These are phyloP conservation scores for Penstemon barbatus DNA, from an alignment of 257 asterid genomes.

Conservation along the genomic window DNA sequence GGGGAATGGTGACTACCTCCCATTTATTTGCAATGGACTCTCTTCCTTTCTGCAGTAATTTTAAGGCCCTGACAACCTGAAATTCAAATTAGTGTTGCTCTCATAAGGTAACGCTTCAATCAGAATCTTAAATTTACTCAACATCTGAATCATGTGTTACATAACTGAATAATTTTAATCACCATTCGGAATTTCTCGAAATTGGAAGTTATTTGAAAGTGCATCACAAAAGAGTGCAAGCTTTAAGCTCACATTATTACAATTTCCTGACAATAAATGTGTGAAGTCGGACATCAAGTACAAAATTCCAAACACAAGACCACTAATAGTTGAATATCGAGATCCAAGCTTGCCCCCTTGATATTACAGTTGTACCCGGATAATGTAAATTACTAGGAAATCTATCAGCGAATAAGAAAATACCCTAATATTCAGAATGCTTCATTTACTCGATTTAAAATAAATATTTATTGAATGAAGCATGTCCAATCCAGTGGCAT, in stretches of 20 bases:
- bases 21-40: slow-evolving; percentile 52
- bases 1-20: slow-evolving; percentile 86
- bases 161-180: neutral
- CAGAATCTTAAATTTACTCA: slow-evolving; percentile 7
- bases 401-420: slow-evolving; percentile 1
- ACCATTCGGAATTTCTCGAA: neutral
- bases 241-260: slow-evolving; percentile 7
- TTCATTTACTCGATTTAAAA: neutral
- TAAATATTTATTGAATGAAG: neutral
- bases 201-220: neutral
- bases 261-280: neutral
- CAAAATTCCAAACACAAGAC: slow-evolving; percentile 6
- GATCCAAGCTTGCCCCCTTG: neutral
- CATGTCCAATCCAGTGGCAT: neutral
- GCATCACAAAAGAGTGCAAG: neutral
- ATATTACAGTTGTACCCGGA: neutral
- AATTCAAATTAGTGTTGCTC: slow-evolving; percentile 29
- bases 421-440: neutral
- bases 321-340: neutral
- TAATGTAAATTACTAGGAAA: neutral
- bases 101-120: slow-evolving; percentile 3
- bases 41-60: slow-evolving; percentile 69
- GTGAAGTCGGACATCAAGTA: neutral
- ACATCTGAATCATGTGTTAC: neutral
- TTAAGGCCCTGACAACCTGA: slow-evolving; percentile 95